Evolutionary conservation across 2,329 filamentous ascomycete species (phyloP).

Genomic region (Anthostomella pinea): DNA sequence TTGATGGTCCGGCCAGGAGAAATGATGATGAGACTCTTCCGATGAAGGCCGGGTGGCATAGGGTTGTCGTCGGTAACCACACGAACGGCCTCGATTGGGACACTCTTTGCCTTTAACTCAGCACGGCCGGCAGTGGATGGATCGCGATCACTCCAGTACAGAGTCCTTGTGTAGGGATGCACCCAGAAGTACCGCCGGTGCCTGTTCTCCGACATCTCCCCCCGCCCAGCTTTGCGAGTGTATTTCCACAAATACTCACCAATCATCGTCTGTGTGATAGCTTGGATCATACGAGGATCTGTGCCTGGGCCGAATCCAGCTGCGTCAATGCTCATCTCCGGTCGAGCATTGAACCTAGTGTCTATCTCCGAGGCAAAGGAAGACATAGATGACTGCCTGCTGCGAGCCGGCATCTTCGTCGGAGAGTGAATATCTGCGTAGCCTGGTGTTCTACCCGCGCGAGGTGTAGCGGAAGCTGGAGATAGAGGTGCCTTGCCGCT

Average conservation of each 20-base stretch:
- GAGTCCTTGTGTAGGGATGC: conserved; percentile 90
- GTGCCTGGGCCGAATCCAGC: conserved; percentile 68
- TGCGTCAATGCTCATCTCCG: conserved; percentile 51
- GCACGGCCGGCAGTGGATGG: conserved; percentile 74
- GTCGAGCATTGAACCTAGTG: conserved; percentile 77
- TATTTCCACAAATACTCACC: conserved; percentile 99
- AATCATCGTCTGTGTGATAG: conserved; percentile 99
- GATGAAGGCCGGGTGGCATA: conserved; percentile 88
- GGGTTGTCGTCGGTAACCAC: conserved; percentile 94
- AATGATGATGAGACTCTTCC: conserved; percentile 87
- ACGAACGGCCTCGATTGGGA: conserved; percentile 87
- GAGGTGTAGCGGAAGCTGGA: conserved; percentile 54
- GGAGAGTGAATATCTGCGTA: conserved; percentile 48
- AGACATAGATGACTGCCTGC: conserved; percentile 80
- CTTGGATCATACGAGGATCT: conserved; percentile 97
- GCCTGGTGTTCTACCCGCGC: conserved; percentile 46
- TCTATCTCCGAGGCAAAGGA: conserved; percentile 96
- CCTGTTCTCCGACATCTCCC: conserved; percentile 81
- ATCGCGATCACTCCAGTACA: conserved; percentile 95
- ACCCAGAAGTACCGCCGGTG: conserved; percentile 99
- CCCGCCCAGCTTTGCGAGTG: conserved; percentile 88
- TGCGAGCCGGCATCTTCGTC: conserved; percentile 39
- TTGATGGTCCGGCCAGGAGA: conserved; percentile 87
- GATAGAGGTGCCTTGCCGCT: conserved; percentile 45
- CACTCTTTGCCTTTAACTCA: conserved; percentile 80